Percentiles rank a stretch among this genome's conserved stretches.
phyloP scores from a whole-genome alignment of 2,329 filamentous ascomycete species.

The Meredithiella fracta region DNA sequence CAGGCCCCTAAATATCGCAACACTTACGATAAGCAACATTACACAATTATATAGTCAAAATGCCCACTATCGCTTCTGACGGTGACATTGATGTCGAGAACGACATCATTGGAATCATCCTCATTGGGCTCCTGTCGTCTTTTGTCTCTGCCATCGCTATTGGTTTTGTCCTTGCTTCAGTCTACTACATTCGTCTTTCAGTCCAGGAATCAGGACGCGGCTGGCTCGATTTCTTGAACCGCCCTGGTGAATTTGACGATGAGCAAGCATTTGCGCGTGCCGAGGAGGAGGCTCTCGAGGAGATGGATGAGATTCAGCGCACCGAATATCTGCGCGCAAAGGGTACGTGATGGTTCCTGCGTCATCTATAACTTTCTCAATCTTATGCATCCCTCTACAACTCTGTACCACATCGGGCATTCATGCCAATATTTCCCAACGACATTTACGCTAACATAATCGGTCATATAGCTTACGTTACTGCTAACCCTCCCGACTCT shows the following conservation, averaged over 20 bases:
- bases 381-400: not conserved
- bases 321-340: constrained; percentile 89
- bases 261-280: constrained; percentile 88
- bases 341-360: constrained; percentile 40
- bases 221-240: constrained; percentile 67
- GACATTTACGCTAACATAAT: not conserved
- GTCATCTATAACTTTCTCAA: not conserved
- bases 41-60: not conserved
- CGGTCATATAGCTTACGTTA: constrained; percentile 59
- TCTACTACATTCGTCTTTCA: constrained; percentile 49
- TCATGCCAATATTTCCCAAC: not conserved
- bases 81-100: constrained; percentile 11
- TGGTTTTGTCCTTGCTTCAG: constrained; percentile 36
- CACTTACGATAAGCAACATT: not conserved
- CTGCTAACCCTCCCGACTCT: constrained; percentile 88
- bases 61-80: not conserved
- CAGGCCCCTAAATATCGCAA: not conserved
- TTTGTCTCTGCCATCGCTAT: constrained; percentile 72
- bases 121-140: constrained; percentile 76
- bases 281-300: constrained; percentile 85
- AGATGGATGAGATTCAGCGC: constrained; percentile 84
- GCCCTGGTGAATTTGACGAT: constrained; percentile 93
- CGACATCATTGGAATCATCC: constrained; percentile 25
- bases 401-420: not conserved
- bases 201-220: constrained; percentile 9